Evolutionary conservation across 1,139 yeast species (phyloP), one percentile per base, ranked within the genome.

Genomic region (Kodamaea alishanica): DNA sequence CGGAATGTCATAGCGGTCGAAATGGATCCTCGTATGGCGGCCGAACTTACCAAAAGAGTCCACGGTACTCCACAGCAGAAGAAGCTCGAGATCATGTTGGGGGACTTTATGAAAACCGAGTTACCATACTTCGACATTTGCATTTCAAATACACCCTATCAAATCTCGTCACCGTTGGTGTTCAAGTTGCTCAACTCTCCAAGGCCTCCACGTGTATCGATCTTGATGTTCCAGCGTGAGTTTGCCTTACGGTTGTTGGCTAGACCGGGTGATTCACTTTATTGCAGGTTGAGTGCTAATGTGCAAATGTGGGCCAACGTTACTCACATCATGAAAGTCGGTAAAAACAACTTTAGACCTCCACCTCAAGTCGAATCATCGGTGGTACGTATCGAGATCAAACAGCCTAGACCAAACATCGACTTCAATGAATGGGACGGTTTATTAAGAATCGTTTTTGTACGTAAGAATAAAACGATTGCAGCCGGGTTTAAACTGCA

Each of bases 301-400:
- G 97, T 92, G 0, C 98, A 92, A 58, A 90, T 92, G 97, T 92
- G 98, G 97, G 96, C 97, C 20, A 87, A 87, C 49, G 97, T 94
- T 20, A 89, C 96, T 6, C 98, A 92, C 62, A 87, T 92, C 41
- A 92, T 92, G 99, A 94, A 94, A 63, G 98, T 92, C 30, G 97
- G 98, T 26, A 84, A 81, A 58, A 94, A 94, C 61, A 92, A 92
- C 58, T 92, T 92, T 72, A 76, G 97, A 49, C 99, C 99, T 28
- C 99, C 99, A 15, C 99, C 99, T 41, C 92, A 92, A 61, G 99
- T 92, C 43, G 99, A 92, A 62, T 88, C 97, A 0, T 84, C 95
- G 30, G 98, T 92, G 35, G 97, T 92, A 15, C 77, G 96, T 56
- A 81, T 92, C 38, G 98, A 90, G 61, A 81, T 94, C 42, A 92